Base-by-base conservation (phyloP, 352 stramenopile species). In the Pythium utonaiense region DNA sequence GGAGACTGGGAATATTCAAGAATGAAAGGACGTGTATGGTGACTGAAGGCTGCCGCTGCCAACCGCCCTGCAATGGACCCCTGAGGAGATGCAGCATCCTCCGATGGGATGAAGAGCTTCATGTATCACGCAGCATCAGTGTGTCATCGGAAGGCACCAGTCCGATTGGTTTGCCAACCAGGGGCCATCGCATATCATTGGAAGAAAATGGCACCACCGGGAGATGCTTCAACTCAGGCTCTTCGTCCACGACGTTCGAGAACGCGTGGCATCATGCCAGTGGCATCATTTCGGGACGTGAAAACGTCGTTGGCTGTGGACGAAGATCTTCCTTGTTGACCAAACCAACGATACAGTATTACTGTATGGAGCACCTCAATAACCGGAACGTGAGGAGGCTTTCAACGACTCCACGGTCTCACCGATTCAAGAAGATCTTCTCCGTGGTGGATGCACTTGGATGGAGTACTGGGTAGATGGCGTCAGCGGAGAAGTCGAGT, bases 401-500 rank as follows among this genome's bases (percentile, higher is more conserved):
- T 33, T 9, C 7, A 14, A 24, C 4, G 22, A 49, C 41, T 19
- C 16, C 42, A 19, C 17, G 12, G 21, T 42, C 50, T 50, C 31
- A 34, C 16, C 38, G n/a, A 52, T 54, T 36, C 17, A 84, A 25
- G 19, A 53, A 38, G 55, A 84, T 74, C 55, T 84, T 83, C 56
- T 86, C 74, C 4, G 75, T 84, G 13, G 8, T 49, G 17, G 63
- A 67, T 16, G 53, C 66, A 3, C n/a, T 47, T 16, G 77, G 73
- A 1, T 21, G 14, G 6, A 84, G 47, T 12, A 68, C 47, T n/a
- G 64, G 34, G 57, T 86, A 83, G 25, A 83, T 68, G 5, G 59
- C 62, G 21, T 86, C 73, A 0, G 73, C 77, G 6, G 74, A 83
- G 19, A 83, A 66, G 7, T 86, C 72, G 13, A 77, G 33, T 1